A percentile compares a stretch with the other conserved stretches of the same genome.
Conservation (phyloP, 495 filamentous ascomycete species). For the Margaritispora aquatica region DNA sequence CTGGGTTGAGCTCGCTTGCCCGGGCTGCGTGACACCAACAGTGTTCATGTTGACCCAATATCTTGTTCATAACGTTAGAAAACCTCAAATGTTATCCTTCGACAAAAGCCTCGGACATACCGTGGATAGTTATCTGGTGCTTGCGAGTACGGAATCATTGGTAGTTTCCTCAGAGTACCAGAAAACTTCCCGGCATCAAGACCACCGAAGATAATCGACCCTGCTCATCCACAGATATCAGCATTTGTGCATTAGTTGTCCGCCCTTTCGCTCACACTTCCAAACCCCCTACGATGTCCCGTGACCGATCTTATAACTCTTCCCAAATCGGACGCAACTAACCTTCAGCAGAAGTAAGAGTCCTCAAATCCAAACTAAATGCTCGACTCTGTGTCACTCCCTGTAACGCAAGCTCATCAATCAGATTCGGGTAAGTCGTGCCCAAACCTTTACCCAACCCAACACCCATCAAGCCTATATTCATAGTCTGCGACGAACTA, state of each 20-base stretch:
- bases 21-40: constrained; percentile 4
- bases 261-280: background rate
- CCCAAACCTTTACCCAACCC: background rate
- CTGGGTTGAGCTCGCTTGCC: background rate
- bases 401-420: constrained; percentile 7
- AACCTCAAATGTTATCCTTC: background rate
- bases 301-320: background rate
- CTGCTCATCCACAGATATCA: background rate
- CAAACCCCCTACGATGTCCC: background rate
- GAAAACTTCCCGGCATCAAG: constrained; percentile 9
- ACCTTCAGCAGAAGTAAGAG: constrained; percentile 5
- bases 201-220: constrained; percentile 23
- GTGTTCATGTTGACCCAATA: constrained; percentile 18
- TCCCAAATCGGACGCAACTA: background rate
- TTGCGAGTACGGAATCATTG: constrained; percentile 8
- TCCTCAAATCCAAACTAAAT: constrained; percentile 9
- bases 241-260: no score
- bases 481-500: background rate
- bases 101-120: background rate
- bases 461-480: constrained; percentile 6
- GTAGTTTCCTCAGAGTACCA: constrained; percentile 3
- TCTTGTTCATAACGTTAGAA: background rate
- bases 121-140: constrained; percentile 12
- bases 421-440: background rate
- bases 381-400: constrained; percentile 9